Percentiles rank a stretch among this genome's conserved stretches.
Evolutionary conservation across 352 stramenopile species (phyloP).

Genomic region (Elongisporangium undulatum): DNA sequence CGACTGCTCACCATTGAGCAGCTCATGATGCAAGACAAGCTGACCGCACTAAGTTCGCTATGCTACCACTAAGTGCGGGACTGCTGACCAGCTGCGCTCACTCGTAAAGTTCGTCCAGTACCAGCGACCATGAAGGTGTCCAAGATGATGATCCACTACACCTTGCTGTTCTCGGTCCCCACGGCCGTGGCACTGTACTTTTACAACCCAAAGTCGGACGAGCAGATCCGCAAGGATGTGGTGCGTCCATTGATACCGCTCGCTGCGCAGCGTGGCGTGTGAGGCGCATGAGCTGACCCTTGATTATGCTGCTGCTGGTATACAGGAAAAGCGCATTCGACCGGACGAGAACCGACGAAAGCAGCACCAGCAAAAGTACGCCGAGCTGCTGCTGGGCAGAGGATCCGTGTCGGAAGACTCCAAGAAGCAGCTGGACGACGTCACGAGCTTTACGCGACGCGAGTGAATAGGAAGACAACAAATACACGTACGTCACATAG

Average conservation of each 20-base stretch:
- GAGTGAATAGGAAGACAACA: conserved; percentile 26
- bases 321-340: conserved; percentile 65
- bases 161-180: conserved; percentile 62
- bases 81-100: background rate
- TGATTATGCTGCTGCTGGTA: background rate
- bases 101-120: background rate
- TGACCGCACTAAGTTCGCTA: background rate
- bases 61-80: background rate
- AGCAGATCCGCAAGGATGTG: conserved; percentile 72
- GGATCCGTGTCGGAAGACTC: conserved; percentile 44
- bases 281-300: background rate
- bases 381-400: conserved; percentile 63
- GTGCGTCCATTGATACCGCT: conserved; percentile 29
- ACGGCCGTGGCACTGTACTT: conserved; percentile 61
- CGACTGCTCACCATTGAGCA: background rate
- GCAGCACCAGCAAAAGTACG: conserved; percentile 73
- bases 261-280: background rate
- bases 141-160: conserved; percentile 84
- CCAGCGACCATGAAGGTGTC: conserved; percentile 56
- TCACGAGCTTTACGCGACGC: conserved; percentile 66
- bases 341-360: conserved; percentile 49
- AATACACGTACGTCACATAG: conserved; percentile 3
- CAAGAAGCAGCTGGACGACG: conserved; percentile 71
- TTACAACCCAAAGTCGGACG: conserved; percentile 69
- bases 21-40: background rate